Evolutionary conservation across 495 filamentous ascomycete genomes (phyloP).

Genomic region (Penicillium soppii): DNA sequence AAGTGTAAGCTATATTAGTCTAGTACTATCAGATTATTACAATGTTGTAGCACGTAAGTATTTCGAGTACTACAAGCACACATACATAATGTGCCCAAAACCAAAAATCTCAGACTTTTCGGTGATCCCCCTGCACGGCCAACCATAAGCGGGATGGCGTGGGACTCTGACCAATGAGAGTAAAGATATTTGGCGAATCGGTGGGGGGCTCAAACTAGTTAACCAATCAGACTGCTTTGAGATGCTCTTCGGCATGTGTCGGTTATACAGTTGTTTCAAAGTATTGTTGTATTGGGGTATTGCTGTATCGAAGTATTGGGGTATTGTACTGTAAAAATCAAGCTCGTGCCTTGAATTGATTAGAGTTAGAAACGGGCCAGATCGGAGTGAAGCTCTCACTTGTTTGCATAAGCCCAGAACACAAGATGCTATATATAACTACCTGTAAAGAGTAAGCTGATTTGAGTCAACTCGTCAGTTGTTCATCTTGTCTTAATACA

Average conservation of each 20-base stretch:
- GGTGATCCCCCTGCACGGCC: slow-evolving; percentile 23
- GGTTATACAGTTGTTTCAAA: slow-evolving; percentile 19
- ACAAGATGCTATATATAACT: too few relatives aligned
- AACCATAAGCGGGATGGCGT: slow-evolving; percentile 23
- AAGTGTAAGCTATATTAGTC: too few relatives aligned
- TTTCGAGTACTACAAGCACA: neutral
- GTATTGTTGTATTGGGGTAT: slow-evolving; percentile 1
- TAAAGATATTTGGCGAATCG: slow-evolving; percentile 12
- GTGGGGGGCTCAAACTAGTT: neutral
- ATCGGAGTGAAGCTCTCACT: too few relatives aligned
- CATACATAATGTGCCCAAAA: neutral
- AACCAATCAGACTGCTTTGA: slow-evolving; percentile 30
- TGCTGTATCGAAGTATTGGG: too few relatives aligned
- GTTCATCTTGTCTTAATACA: too few relatives aligned
- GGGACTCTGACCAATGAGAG: slow-evolving; percentile 10
- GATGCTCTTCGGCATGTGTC: slow-evolving; percentile 27
- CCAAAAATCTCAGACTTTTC: slow-evolving; percentile 3
- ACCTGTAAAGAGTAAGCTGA: too few relatives aligned
- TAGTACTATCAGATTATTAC: neutral
- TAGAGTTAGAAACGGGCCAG: slow-evolving; percentile 13
- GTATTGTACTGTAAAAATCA: too few relatives aligned
- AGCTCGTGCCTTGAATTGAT: neutral
- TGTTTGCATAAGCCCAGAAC: too few relatives aligned
- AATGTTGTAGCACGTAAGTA: too few relatives aligned
- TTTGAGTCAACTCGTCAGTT: too few relatives aligned